Base-by-base conservation (phyloP, 2,329 filamentous ascomycete genomes). In the Emergomyces pasteurianus region DNA sequence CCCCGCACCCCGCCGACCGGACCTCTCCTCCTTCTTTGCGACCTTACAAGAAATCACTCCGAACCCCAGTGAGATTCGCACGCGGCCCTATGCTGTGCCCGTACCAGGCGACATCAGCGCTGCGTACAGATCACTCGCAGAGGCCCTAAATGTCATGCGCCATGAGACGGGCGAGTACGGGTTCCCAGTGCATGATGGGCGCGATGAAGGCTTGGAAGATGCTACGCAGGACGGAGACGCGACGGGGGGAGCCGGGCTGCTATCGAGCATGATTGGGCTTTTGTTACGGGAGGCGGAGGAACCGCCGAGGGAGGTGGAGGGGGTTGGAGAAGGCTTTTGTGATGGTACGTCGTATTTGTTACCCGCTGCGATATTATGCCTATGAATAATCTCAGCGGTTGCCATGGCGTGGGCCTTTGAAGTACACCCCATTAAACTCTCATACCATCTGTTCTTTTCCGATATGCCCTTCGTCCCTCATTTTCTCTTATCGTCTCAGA, bases 11-110 rank as follows among this genome's bases (percentile, higher is more conserved):
- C 82, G 82, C 64, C 81, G 83, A 58, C 84, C 84, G 34, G 84
- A 87, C 70, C 79, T 86, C 47, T 83, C 81, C 47, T 84, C 83
- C 67, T 86, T 87, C 77, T 86, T 86, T 75, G 79, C 80, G 61
- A 81, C 81, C 52, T 81, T 86, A 57, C 74, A 74, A 62, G 81
- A 85, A 66, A 79, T 84, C 61, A 83, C 80, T 9, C 80, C 79
- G 36, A 78, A 80, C 68, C 65, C 75, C 31, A 72, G 76, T 7
- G 72, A 75, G 60, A 67, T 73, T 53, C 81, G 80, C 56, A 77
- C 78, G 59, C 82, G 85, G 67, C 75, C 76, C n/a, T 74, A 86
- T 70, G 81, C 84, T 1, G 70, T 83, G 0, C 84, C 84, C 0
- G 78, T 84, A 4, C 84, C 84, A 1, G 78, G 79, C 60, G 83